Evolutionary conservation across 2,329 filamentous ascomycete species (phyloP).

Genomic region (Alternaria tenuissima): DNA sequence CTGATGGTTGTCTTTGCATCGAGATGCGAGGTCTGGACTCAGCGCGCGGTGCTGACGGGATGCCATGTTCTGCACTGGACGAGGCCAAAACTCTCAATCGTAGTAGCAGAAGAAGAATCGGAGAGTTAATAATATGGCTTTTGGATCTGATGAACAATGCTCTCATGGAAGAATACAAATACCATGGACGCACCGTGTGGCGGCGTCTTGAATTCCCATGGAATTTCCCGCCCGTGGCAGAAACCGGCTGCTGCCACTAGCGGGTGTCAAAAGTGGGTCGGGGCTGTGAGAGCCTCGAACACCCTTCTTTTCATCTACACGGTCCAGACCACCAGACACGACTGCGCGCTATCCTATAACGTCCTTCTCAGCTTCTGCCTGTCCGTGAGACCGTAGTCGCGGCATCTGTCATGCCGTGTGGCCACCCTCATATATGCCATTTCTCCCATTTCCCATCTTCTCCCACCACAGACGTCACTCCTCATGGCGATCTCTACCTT

Average conservation of each 20-base stretch:
- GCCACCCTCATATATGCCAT: constrained; percentile 18
- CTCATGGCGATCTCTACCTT: constrained; percentile 40
- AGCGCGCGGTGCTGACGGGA: not conserved
- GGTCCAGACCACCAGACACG: constrained; percentile 24
- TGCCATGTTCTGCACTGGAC: not conserved
- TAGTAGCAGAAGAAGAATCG: not conserved
- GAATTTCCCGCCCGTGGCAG: not conserved
- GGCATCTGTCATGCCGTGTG: constrained; percentile 11
- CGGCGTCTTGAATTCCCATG: constrained; percentile 2
- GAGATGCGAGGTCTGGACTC: not conserved
- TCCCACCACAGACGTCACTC: constrained; percentile 26
- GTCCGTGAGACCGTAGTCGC: constrained; percentile 8
- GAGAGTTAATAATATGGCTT: not conserved
- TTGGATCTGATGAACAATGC: not conserved
- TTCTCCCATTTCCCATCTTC: constrained; percentile 23
- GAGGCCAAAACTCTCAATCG: not conserved
- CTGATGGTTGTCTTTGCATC: not conserved
- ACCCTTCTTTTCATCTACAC: constrained; percentile 24
- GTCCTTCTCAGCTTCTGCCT: constrained; percentile 14
- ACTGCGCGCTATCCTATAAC: constrained; percentile 15
- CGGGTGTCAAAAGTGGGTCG: constrained; percentile 9
- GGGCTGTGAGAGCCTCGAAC: constrained; percentile 24
- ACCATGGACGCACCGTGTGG: not conserved
- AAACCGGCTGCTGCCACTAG: constrained; percentile 14
- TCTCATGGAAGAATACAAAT: not conserved